Evolutionary conservation across 495 filamentous ascomycete genomes (phyloP), one percentile per base, ranked within the genome.

Genomic region (Aspergillus conjunctus): DNA sequence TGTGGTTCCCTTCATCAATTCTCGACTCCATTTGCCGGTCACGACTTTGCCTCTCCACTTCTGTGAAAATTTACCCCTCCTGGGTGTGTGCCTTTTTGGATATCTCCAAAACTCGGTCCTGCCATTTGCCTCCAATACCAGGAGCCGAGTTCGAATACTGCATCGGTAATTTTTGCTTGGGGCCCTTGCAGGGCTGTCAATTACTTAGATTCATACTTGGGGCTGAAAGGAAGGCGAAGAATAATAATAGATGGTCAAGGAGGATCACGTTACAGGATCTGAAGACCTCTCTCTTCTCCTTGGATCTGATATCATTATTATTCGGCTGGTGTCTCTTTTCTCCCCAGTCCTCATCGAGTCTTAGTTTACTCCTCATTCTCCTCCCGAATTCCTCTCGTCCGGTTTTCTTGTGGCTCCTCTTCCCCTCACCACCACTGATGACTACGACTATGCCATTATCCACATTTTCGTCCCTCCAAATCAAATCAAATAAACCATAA

Each of bases 401-500:
- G 18, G 17, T 21, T 48, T 18, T 20, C 44, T 48, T 48, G 44
- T 48, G 44, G 44, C 44, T 48, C 44, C 18, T 43, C 39, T 48
- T 48, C 44, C 44, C 44, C 44, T 48, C 44, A 21, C 44, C 44
- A 48, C 44, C 18, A 48, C 18, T 20, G 9, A 3, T 46, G 12
- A 46, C 8, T 20, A 20, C 18, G 12, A 46, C 44, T 18, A 48
- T 48, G 44, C 44, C 44, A 48, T 48, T 48, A 21, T 48, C 44
- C 17, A 48, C 44, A 48, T 21, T 48, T 43, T 48, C 20, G 44
- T 48, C 44, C 17, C 44, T 22, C 44, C 44, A 48, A 48, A 48
- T 48, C n/a, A 21, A 48, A 48, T 48, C n/a, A 21, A 18, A 48
- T 18, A n/a, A 48, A 48, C 18, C 3, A 48, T 21, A 48, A 48